These are phyloP conservation scores for Penicillium rolfsii DNA, from an alignment of 2,329 filamentous ascomycete species.

Conservation along the genomic window DNA sequence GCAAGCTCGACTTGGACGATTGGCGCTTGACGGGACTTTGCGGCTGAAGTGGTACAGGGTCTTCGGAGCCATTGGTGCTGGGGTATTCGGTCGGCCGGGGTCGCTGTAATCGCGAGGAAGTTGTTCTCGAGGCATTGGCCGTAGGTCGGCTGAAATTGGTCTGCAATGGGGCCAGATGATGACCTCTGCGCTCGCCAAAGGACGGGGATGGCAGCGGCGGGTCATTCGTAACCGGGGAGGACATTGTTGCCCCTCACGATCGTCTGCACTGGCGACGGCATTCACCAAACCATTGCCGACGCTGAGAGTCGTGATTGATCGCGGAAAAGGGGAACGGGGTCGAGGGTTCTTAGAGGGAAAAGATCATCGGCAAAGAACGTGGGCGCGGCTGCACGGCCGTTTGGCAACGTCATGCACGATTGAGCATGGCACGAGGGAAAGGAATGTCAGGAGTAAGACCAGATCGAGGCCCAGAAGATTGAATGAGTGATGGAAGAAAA, in stretches of 20 bases:
- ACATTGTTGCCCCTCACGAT: slow-evolving; percentile 13
- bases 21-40: slow-evolving; percentile 38
- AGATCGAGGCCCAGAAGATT: background rate
- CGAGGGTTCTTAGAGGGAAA: slow-evolving; percentile 21
- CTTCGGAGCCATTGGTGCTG: slow-evolving; percentile 30
- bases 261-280: slow-evolving; percentile 16
- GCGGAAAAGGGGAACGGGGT: slow-evolving; percentile 28
- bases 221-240: slow-evolving; percentile 17
- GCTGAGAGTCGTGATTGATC: background rate
- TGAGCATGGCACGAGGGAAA: background rate
- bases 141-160: slow-evolving; percentile 42
- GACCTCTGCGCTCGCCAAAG: slow-evolving; percentile 44
- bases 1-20: slow-evolving; percentile 43
- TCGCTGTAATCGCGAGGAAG: slow-evolving; percentile 34
- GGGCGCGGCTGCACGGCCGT: slow-evolving; percentile 21
- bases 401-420: slow-evolving; percentile 25
- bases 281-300: slow-evolving; percentile 9
- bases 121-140: slow-evolving; percentile 17
- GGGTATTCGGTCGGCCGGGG: slow-evolving; percentile 39
- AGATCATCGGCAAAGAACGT: slow-evolving; percentile 26
- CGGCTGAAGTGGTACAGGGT: slow-evolving; percentile 36
- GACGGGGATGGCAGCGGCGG: slow-evolving; percentile 27
- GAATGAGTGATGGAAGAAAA: background rate
- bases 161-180: slow-evolving; percentile 41
- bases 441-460: background rate